Base-by-base conservation (phyloP, 495 filamentous ascomycete genomes). In the Parathielavia hyrcaniae region DNA sequence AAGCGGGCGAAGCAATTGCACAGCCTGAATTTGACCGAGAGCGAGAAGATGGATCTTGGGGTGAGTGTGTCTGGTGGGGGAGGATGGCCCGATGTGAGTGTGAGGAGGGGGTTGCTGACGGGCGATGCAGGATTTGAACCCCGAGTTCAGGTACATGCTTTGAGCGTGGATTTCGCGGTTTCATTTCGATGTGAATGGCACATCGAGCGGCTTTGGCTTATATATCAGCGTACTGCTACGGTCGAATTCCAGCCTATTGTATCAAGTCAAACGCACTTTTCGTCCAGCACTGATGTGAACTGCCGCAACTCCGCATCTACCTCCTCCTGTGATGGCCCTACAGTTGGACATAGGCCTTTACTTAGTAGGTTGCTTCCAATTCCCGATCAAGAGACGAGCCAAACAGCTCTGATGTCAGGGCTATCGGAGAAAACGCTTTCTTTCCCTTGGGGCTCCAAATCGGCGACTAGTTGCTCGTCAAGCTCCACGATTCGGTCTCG, bases 401-500 rank as follows among this genome's bases (percentile, higher is more conserved):
- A n/a, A n/a, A n/a, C 26, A 30, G 26, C 2, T 30, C 81, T 75
- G 72, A 36, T 79, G 72, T 85, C 79, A 14, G 92, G 92, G 34
- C 90, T 78, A 39, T 84, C 78, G 16, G 92, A 91, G n/a, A 95
- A n/a, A n/a, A 75, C 36, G 85, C 86, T 65, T 90, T 91, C 35
- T 79, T 80, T 60, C 83, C 80, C n/a, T n/a, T n/a, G n/a, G 36
- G 75, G 64, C 40, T 79, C 71, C 52, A 83, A 76, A 14, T 77
- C 71, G 16, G 84, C 79, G 34, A 87, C n/a, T n/a, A n/a, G 81
- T 62, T 90, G 77, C 30, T 82, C 81, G 64, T 84, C 81, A n/a
- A 98, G 79, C 65, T 98, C 92, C 32, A 81, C 82, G 53, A 97
- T 91, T 54, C 93, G 86, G 53, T 82, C 87, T 53, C 84, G 87